Base-by-base conservation (phyloP, 257 asterid genomes). In the Gentiana macrophylla region DNA sequence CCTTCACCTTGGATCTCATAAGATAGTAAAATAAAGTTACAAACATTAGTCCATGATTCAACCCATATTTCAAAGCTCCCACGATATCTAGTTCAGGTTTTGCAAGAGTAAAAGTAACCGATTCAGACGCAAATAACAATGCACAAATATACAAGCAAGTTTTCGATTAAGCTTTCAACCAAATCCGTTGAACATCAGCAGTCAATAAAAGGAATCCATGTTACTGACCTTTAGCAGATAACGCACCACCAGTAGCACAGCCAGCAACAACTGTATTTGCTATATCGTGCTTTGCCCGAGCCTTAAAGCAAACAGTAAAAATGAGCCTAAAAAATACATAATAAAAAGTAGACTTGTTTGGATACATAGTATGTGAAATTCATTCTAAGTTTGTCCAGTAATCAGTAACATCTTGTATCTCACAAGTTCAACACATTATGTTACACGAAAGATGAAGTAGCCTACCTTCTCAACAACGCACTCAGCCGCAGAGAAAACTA, bases 261-360 rank as follows among this genome's bases (percentile, higher is more conserved):
- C 98, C 98, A 24, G 98, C 96, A 64, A 84, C 89, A 47, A 82
- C 94, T 37, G 96, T 91, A 71, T 91, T 91, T 51, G 95, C 83
- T 11, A 64, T 83, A 53, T 87, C 95, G 55, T 87, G 98, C 81
- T 87, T 91, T 6, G 94, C 98, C 51, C 98, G 88, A 34, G 73
- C 92, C 98, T 90, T 66, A 69, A 63, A 62, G 57, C 33, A 78
- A 60, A 77, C 50, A 33, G 63, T 15, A 12, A 47, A 53, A 49
- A 37, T 67, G 49, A 67, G 45, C 36, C 35, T 49, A 32, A 53
- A 41, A 32, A 3, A 43, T 44, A 11, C n/a, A 3, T 35, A 6
- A 12, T 33, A 7, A 34, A 33, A 32, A 35, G 45, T 45, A 24
- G 24, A 24, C 58, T 48, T 68, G 53, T 57, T n/a, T 9, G 56